Percentiles rank a stretch among this genome's conserved stretches.
Evolutionary conservation across 2,329 filamentous ascomycete genomes (phyloP).

Genomic region (Canariomyces notabilis): DNA sequence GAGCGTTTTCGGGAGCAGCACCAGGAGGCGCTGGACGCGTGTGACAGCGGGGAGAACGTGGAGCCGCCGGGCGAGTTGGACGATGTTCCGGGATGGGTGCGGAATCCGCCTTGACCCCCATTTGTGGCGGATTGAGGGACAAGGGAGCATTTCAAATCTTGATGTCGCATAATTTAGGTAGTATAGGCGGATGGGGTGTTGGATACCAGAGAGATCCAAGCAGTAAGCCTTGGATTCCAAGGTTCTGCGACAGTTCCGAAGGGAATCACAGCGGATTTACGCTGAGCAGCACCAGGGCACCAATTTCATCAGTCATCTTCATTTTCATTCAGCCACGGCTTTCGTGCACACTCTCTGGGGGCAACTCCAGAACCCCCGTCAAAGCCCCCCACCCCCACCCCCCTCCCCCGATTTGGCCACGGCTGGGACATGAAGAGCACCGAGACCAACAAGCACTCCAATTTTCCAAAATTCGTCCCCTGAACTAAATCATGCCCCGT

Average conservation of each 20-base stretch:
- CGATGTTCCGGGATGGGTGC: constrained; percentile 32
- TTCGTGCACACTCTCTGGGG: constrained; percentile 7
- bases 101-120: constrained; percentile 12
- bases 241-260: not conserved
- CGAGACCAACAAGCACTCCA: not conserved
- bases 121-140: not conserved
- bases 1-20: constrained; percentile 56
- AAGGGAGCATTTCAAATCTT: no score
- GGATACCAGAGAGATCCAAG: not conserved
- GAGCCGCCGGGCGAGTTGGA: constrained; percentile 25
- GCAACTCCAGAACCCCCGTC: not conserved
- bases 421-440: not conserved
- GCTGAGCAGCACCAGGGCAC: not conserved
- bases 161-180: no score
- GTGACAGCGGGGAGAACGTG: constrained; percentile 31
- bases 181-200: no score
- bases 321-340: constrained; percentile 12
- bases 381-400: no score
- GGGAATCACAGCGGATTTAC: not conserved
- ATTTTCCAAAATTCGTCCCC: not conserved
- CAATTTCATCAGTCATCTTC: constrained; percentile 15
- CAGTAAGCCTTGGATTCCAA: not conserved
- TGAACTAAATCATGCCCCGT: constrained; percentile 1
- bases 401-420: not conserved
- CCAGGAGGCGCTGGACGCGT: constrained; percentile 67